phyloP scores from a whole-genome alignment of 1,284 basidiomycete species.

The Ceratobasidium theobromae region DNA sequence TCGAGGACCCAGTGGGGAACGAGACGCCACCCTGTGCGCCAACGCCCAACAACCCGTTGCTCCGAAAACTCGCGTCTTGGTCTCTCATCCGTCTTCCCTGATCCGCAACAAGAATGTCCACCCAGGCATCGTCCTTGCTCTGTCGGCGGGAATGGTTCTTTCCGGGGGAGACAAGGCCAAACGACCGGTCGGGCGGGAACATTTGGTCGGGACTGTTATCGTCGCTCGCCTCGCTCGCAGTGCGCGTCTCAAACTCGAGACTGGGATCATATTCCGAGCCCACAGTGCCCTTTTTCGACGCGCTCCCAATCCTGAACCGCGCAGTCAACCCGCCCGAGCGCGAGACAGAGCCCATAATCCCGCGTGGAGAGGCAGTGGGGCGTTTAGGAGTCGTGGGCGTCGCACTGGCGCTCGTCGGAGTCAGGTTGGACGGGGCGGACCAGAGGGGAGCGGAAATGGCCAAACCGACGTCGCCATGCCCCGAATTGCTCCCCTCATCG shows the following conservation, averaged over 20 bases:
- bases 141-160: conserved; percentile 25
- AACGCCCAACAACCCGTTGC: conserved; percentile 5
- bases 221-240: conserved; percentile 56
- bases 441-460: conserved; percentile 5
- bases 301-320: conserved; percentile 28
- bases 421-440: conserved; percentile 29
- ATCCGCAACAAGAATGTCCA: conserved; percentile 78
- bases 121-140: conserved; percentile 64
- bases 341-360: background rate
- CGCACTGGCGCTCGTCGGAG: conserved; percentile 37
- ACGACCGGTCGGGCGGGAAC: conserved; percentile 6
- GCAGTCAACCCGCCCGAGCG: conserved; percentile 15
- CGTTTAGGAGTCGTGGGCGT: conserved; percentile 32
- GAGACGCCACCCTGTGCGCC: conserved; percentile 37
- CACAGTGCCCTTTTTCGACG: conserved; percentile 8
- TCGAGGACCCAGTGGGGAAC: conserved; percentile 41
- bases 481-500: conserved; percentile 36
- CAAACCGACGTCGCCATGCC: background rate
- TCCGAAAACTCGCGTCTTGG: conserved; percentile 51
- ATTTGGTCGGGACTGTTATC: conserved; percentile 35
- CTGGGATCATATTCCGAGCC: conserved; percentile 38
- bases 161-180: conserved; percentile 12
- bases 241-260: conserved; percentile 52
- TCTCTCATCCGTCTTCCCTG: conserved; percentile 58
- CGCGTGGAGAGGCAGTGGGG: background rate